Base-by-base conservation (phyloP, 2,329 filamentous ascomycete species). In the Grosmannia serpens region DNA sequence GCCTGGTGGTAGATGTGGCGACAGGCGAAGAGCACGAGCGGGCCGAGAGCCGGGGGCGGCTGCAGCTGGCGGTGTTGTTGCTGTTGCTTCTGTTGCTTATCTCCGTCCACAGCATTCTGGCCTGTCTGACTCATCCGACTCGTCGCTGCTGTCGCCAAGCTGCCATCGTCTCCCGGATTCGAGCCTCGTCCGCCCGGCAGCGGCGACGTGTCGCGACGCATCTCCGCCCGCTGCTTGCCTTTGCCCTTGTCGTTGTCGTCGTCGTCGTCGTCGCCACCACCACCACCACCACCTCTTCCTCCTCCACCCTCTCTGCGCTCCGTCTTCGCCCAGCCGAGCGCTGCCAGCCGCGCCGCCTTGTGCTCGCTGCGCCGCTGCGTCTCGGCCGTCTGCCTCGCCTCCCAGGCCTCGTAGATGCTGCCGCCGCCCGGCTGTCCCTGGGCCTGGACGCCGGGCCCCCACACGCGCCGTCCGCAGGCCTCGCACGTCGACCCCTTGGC, bases 401-500 rank as follows among this genome's bases (percentile, higher is more conserved):
- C 85, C 91, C 90, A 97, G 1, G 85, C 85, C 55, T 88, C 85
- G 76, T 90, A 96, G 1, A 95, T 80, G 44, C 84, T 80, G 47
- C 27, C 52, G 2, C 26, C 20, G 51, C 56, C 51, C n/a, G n/a
- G 17, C 33, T 17, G 44, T 15, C 7, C 35, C 53, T 51, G 57
- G 27, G 13, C 20, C 47, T 54, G 44, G n/a, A 90, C 86, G 0
- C 91, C 91, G 0, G 91, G 90, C 0, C 94, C 95, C 92, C 94
- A 99, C 1, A 91, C 81, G 8, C 91, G 79, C 53, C 82, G 82
- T 53, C 86, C 85, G 65, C 95, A 99, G 1, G 85, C 85, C 71
- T 96, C 92, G 68, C 95, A 99, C 0, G 86, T 86, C 57, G 92
- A 91, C 0, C 90, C 87, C 35, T 87, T 79, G 0, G 94, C 91